Conservation (phyloP, 1,139 yeast species). For the Blastobotrys persicus region DNA sequence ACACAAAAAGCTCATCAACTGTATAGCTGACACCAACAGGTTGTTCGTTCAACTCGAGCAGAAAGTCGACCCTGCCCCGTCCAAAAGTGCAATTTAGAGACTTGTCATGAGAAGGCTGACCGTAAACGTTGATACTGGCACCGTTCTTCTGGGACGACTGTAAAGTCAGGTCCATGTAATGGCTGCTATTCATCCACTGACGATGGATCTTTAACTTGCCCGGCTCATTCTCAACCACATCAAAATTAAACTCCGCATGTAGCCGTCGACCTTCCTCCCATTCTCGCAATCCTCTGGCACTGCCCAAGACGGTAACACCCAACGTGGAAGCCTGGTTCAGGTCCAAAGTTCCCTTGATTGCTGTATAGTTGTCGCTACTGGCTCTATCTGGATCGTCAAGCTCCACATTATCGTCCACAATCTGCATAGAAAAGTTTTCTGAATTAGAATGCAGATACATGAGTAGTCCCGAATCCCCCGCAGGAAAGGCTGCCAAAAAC, state of each 20-base stretch:
- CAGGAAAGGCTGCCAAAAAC: slow-evolving; percentile 18
- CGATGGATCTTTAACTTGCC: slow-evolving; percentile 11
- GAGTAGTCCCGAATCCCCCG: slow-evolving; percentile 17
- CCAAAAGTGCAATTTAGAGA: slow-evolving; percentile 11
- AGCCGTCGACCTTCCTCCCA: slow-evolving; percentile 16
- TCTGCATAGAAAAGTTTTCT: slow-evolving; percentile 5
- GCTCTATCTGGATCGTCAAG: slow-evolving; percentile 7
- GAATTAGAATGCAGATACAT: slow-evolving; percentile 10
- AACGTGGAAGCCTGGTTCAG: slow-evolving; percentile 11
- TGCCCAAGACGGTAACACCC: slow-evolving; percentile 16
- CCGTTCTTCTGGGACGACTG: slow-evolving; percentile 4
- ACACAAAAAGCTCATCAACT: slow-evolving; percentile 4
- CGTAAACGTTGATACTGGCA: slow-evolving; percentile 6
- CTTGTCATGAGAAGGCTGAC: neutral
- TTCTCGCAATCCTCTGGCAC: slow-evolving; percentile 15
- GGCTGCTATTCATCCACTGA: slow-evolving; percentile 17
- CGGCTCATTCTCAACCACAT: slow-evolving; percentile 9
- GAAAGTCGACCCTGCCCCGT: neutral
- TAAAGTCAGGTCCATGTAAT: slow-evolving; percentile 17
- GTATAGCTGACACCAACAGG: slow-evolving; percentile 15
- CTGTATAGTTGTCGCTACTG: slow-evolving; percentile 11
- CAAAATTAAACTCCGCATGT: slow-evolving; percentile 17
- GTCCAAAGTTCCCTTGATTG: slow-evolving; percentile 10
- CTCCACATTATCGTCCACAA: slow-evolving; percentile 10
- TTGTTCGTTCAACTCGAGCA: slow-evolving; percentile 12